Evolutionary conservation across 2,329 filamentous ascomycete species (phyloP).

Genomic region (Lachnellula hyalina): DNA sequence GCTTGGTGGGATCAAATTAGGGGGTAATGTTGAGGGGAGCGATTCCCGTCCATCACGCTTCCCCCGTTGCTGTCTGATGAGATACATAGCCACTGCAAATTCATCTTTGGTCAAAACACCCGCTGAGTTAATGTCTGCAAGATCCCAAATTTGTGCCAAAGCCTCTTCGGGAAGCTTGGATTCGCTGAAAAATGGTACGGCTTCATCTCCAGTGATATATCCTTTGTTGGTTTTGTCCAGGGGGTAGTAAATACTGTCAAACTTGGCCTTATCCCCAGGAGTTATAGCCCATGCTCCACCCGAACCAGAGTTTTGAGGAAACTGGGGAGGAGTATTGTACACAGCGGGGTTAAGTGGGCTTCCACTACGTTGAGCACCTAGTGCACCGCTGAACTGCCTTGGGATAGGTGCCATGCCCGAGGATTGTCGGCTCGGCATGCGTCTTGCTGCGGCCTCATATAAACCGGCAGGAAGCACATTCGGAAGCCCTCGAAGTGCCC

Average conservation of each 20-base stretch:
- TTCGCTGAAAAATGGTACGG: slow-evolving; percentile 89
- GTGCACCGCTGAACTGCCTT: slow-evolving; percentile 70
- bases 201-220: slow-evolving; percentile 88
- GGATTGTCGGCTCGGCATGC: slow-evolving; percentile 42
- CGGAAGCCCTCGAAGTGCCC: slow-evolving; percentile 73
- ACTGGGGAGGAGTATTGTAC: slow-evolving; percentile 37
- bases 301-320: slow-evolving; percentile 29
- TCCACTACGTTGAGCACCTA: slow-evolving; percentile 50
- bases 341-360: slow-evolving; percentile 51
- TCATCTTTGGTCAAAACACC: slow-evolving; percentile 82
- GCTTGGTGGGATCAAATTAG: slow-evolving; percentile 78
- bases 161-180: slow-evolving; percentile 84
- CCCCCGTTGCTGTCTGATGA: slow-evolving; percentile 84
- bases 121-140: slow-evolving; percentile 88
- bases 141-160: slow-evolving; percentile 93
- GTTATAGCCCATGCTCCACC: slow-evolving; percentile 76
- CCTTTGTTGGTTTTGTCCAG: slow-evolving; percentile 78
- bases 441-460: slow-evolving; percentile 82
- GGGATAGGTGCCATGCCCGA: slow-evolving; percentile 62
- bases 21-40: slow-evolving; percentile 71
- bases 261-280: slow-evolving; percentile 77
- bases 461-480: slow-evolving; percentile 75
- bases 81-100: slow-evolving; percentile 95
- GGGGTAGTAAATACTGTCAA: slow-evolving; percentile 78
- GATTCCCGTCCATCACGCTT: slow-evolving; percentile 55